phyloP scores from a whole-genome alignment of 306 rosid genomes.

The Luffa aegyptiaca region DNA sequence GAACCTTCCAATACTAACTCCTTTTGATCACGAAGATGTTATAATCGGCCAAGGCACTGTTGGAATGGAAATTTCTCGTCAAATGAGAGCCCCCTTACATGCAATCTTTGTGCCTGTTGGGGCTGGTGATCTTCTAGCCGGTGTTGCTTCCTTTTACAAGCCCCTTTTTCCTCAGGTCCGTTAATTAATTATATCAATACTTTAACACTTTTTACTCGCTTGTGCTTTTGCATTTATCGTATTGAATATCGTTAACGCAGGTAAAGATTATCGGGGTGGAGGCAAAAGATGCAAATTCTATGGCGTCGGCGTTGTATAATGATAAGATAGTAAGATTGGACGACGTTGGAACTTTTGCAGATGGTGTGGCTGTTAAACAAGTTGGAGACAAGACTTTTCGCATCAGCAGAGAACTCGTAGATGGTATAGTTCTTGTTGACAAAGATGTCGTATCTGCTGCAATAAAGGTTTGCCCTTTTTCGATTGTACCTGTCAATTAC shows the following conservation, averaged over 20 bases:
- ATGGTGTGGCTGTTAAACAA: conserved; percentile 90
- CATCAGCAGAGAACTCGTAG: conserved; percentile 66
- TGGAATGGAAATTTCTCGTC: conserved; percentile 86
- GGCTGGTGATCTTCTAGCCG: conserved; percentile 93
- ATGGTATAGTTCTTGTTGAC: conserved; percentile 79
- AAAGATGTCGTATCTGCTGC: conserved; percentile 84
- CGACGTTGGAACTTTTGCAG: conserved; percentile 83
- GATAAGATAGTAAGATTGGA: conserved; percentile 60
- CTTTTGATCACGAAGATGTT: conserved; percentile 83
- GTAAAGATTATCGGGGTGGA: conserved; percentile 89
- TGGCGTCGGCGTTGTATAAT: conserved; percentile 75
- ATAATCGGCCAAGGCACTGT: conserved; percentile 83
- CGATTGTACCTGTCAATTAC: no score
- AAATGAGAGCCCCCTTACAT: conserved; percentile 43
- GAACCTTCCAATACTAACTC: conserved; percentile 57
- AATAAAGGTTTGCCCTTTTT: conserved; percentile 53
- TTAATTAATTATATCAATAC: no score
- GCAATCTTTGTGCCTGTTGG: conserved; percentile 95
- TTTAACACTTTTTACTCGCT: no score
- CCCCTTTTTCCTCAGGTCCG: conserved; percentile 33
- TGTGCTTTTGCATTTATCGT: no score
- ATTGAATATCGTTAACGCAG: conserved; percentile 12
- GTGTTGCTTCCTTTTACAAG: conserved; percentile 85
- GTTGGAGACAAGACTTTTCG: conserved; percentile 93
- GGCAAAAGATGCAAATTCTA: conserved; percentile 21